Evolutionary conservation across 78 protist genomes (phyloP), one percentile per base, ranked within the genome.

Genomic region (Capsaspora owczarzaki): DNA sequence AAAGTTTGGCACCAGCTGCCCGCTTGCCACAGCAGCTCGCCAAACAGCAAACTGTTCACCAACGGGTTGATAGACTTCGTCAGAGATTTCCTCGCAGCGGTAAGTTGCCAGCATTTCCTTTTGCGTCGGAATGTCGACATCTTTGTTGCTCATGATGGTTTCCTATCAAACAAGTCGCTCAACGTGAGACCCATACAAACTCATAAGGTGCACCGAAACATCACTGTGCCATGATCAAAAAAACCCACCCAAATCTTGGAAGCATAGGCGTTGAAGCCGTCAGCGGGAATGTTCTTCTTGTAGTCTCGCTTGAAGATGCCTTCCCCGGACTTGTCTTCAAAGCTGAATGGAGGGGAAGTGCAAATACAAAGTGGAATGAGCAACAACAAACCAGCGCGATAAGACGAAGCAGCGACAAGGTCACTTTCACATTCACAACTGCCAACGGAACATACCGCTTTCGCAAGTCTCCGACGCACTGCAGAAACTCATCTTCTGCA

Each of bases 91-190:
- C n/a, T 89, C 95, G 79, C 95, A 93, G 35, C 98, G 78, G 61
- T 63, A 89, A 10, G 46, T 47, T 29, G 98, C 96, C 22, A 95
- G 49, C 95, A 95, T 84, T 49, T 94, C 93, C 80, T 86, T 80
- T 75, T 92, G 91, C 29, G 94, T 38, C 33, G 98, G 98, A 1
- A 95, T 47, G 74, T 94, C 92, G 31, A 95, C 86, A 71, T 93
- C 95, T 37, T 85, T 91, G 83, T 94, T 94, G 68, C 56, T 20
- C 56, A 88, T 74, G 75, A 95, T 95, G 16, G 87, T 74, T 12
- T 49, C 78, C 84, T 53, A n/a, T n/a, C n/a, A n/a, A n/a, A n/a
- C n/a, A n/a, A n/a, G n/a, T n/a, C n/a, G n/a, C n/a, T n/a, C n/a
- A n/a, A 40, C 25, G 8, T n/a, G n/a, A n/a, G n/a, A n/a, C n/a